phyloP scores from a whole-genome alignment of 2,329 filamentous ascomycete genomes.

The Trichoderma koningiopsis region DNA sequence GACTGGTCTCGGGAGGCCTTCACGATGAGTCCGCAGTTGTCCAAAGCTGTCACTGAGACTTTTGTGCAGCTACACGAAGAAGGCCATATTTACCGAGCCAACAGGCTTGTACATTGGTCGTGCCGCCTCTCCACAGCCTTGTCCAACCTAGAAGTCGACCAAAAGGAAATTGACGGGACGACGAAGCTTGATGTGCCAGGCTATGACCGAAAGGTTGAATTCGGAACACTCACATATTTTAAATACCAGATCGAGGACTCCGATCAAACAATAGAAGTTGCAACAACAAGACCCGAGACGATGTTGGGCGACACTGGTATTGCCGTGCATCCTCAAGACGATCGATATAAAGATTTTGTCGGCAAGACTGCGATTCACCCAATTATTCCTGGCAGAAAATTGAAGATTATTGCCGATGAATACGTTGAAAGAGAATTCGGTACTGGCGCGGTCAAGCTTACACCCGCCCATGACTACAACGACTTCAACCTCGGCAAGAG shows the following conservation, averaged over 20 bases:
- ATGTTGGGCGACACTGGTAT: slow-evolving; percentile 88
- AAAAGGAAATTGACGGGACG: slow-evolving; percentile 76
- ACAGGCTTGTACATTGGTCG: slow-evolving; percentile 88
- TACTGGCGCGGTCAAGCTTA: slow-evolving; percentile 90
- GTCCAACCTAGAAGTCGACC: slow-evolving; percentile 82
- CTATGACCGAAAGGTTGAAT: slow-evolving; percentile 88
- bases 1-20: slow-evolving; percentile 88
- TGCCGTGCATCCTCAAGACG: slow-evolving; percentile 81
- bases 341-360: slow-evolving; percentile 76
- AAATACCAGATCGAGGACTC: slow-evolving; percentile 78
- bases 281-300: slow-evolving; percentile 82
- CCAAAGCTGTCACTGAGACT: slow-evolving; percentile 75
- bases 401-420: slow-evolving; percentile 77
- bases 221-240: slow-evolving; percentile 81
- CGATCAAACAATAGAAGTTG: slow-evolving; percentile 78
- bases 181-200: slow-evolving; percentile 82
- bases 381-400: slow-evolving; percentile 65
- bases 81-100: slow-evolving; percentile 82
- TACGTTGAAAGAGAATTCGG: slow-evolving; percentile 86
- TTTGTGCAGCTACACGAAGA: slow-evolving; percentile 84
- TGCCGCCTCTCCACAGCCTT: slow-evolving; percentile 78
- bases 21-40: slow-evolving; percentile 81
- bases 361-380: slow-evolving; percentile 80
- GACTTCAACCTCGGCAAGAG: slow-evolving; percentile 78
- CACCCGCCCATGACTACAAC: slow-evolving; percentile 85